Evolutionary conservation across 176 grass and related monocot genomes (phyloP).

Genomic region (Dendrocalamus sinicus): DNA sequence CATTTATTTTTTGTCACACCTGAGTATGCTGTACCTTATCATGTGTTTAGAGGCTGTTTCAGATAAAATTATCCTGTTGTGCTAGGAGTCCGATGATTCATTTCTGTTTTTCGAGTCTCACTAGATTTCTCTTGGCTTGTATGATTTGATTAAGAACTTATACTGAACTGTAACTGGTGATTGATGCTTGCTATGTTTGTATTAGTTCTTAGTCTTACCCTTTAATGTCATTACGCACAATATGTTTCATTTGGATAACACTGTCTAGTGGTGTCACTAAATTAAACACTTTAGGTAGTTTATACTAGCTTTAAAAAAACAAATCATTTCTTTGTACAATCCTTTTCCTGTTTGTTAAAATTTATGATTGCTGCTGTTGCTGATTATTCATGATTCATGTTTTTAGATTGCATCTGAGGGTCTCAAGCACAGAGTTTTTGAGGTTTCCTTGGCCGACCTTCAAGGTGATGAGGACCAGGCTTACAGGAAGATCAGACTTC

Average conservation of each 20-base stretch:
- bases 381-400: neutral
- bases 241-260: neutral
- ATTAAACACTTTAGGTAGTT: neutral
- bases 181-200: neutral
- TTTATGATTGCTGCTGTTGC: neutral
- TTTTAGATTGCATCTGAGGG: conserved; percentile 79
- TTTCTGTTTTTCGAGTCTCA: neutral
- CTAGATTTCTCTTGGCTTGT: neutral
- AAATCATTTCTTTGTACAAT: neutral
- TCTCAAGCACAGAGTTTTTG: conserved; percentile 84
- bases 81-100: neutral
- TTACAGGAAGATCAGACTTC: conserved; percentile 77
- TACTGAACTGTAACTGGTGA: neutral
- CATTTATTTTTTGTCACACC: neutral
- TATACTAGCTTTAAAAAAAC: neutral
- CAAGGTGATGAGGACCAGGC: conserved; percentile 80
- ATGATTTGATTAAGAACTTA: neutral
- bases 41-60: neutral
- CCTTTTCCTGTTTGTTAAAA: neutral
- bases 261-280: neutral
- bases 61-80: neutral
- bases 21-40: neutral
- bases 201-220: neutral
- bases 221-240: too few relatives aligned
- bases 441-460: conserved; percentile 74